phyloP scores from a whole-genome alignment of 78 protist species.

The Cavenderia fasciculata region DNA sequence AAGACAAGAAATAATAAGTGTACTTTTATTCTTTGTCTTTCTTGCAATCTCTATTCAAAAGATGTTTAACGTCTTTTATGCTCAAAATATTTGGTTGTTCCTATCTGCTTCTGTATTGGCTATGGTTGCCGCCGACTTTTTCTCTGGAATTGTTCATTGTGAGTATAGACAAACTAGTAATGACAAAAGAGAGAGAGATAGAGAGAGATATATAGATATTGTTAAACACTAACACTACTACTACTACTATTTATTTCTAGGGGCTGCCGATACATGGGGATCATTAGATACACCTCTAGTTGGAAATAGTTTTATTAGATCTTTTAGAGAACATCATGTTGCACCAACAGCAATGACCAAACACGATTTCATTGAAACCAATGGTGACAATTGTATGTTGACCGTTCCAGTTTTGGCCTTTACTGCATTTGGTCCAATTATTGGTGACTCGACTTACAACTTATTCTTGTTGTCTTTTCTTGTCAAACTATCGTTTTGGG shows the following conservation, averaged over 20 bases:
- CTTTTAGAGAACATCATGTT: slow-evolving; percentile 92
- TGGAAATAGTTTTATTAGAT: slow-evolving; percentile 85
- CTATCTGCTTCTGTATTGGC: slow-evolving; percentile 51
- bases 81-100: slow-evolving; percentile 62
- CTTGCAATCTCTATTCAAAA: slow-evolving; percentile 19
- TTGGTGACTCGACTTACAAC: background rate
- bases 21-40: slow-evolving; percentile 14
- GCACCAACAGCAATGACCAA: slow-evolving; percentile 74
- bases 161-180: background rate
- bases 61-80: slow-evolving; percentile 31
- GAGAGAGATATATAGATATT: background rate
- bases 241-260: background rate
- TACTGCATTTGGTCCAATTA: background rate
- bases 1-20: slow-evolving; percentile 35
- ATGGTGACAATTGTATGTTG: slow-evolving; percentile 87
- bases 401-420: slow-evolving; percentile 64
- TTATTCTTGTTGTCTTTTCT: slow-evolving; percentile 48
- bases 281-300: slow-evolving; percentile 82
- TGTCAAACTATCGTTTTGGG: slow-evolving; percentile 60
- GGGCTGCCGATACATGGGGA: slow-evolving; percentile 93
- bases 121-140: slow-evolving; percentile 72
- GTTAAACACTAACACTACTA: background rate
- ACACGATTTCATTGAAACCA: slow-evolving; percentile 87
- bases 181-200: background rate
- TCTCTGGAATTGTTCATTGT: slow-evolving; percentile 78